Base-by-base conservation (phyloP, 306 rosid species). In the Vigna unguiculata region DNA sequence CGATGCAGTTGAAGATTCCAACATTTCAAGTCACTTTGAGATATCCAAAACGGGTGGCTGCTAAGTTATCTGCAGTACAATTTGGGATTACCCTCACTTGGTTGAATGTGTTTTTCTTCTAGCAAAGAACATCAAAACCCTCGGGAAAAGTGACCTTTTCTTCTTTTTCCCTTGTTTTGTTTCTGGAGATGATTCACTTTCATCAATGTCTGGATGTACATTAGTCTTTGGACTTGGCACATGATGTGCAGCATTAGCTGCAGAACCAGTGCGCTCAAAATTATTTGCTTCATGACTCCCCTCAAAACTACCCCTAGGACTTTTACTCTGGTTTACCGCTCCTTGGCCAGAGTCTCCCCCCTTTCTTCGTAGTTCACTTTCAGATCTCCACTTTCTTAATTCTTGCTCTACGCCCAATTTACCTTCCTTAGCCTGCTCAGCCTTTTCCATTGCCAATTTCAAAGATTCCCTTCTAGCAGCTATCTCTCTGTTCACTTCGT, bases 401-500 rank as follows among this genome's bases (percentile, higher is more conserved):
- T 96, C 96, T 75, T 96, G 99, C 80, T 96, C 99, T 52, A 86
- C 97, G 17, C 91, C 98, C 85, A 96, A 83, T 82, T 96, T 96
- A 71, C 98, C 99, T 87, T 93, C 98, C 87, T 91, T 91, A 76
- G 99, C 98, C 82, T 86, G 93, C 89, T 96, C 99, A 55, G 98
- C 99, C 66, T 80, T 96, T 38, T 88, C 93, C 98, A 92, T 85
- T 28, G 99, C 99, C 8, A 81, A 21, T 76, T 80, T 90, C 70
- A 96, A 85, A 48, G 89, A 88, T 81, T 91, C 99, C 82, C 90
- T 89, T 86, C 90, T 82, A 48, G 85, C 76, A 77, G 90, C 88
- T 82, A 96, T 82, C 83, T 96, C 96, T 82, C 77, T 78, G 30
- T 83, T 91, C 70, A 88, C 96, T 80, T 88, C 94, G 76, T 93